phyloP scores from a whole-genome alignment of 2,329 filamentous ascomycete genomes.

The Botrytis sinoallii region DNA sequence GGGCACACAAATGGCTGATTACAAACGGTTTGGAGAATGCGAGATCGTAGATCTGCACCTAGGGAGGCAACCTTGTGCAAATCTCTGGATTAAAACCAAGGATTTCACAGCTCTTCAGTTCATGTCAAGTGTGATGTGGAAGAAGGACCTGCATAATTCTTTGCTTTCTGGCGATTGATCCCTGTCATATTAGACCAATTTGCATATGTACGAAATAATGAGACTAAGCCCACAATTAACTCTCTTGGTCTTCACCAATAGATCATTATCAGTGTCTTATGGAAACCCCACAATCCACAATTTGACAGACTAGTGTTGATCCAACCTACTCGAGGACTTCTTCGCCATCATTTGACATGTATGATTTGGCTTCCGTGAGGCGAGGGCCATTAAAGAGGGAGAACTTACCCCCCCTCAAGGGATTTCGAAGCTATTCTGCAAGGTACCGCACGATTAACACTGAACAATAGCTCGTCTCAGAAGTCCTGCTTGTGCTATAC shows the following conservation, averaged over 20 bases:
- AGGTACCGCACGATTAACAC: constrained; percentile 24
- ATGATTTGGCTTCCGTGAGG: constrained; percentile 11
- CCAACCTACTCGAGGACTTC: constrained; percentile 26
- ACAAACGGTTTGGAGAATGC: constrained; percentile 13
- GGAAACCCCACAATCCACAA: constrained; percentile 25
- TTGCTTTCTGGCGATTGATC: background rate
- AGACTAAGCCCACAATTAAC: constrained; percentile 6
- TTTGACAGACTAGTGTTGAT: constrained; percentile 23
- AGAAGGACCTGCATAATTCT: constrained; percentile 14
- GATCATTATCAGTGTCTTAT: constrained; percentile 18
- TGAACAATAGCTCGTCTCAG: constrained; percentile 20
- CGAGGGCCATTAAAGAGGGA: constrained; percentile 25
- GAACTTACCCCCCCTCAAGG: constrained; percentile 26
- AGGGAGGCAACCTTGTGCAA: constrained; percentile 13
- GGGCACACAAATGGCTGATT: constrained; percentile 7
- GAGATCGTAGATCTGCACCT: constrained; percentile 14
- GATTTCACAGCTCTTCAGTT: background rate
- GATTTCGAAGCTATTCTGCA: constrained; percentile 27
- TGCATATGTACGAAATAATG: constrained; percentile 20
- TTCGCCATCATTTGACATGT: constrained; percentile 20
- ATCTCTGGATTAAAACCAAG: background rate
- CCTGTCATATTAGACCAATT: constrained; percentile 14
- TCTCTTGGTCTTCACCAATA: constrained; percentile 14
- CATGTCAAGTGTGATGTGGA: constrained; percentile 2
- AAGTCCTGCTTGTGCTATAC: constrained; percentile 11